Evolutionary conservation across 257 asterid genomes (phyloP).

Genomic region (Rhazya stricta): DNA sequence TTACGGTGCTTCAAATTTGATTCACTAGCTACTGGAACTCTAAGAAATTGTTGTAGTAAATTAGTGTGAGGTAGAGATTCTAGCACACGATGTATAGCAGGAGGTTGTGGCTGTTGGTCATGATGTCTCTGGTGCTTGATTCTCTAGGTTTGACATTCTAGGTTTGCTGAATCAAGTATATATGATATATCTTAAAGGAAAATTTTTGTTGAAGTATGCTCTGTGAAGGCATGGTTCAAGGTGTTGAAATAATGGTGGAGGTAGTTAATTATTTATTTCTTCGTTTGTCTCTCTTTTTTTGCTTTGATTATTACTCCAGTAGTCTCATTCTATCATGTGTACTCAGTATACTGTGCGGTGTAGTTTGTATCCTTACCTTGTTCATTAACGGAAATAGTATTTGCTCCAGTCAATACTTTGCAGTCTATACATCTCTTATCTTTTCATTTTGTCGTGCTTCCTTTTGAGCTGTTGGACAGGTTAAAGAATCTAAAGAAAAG

Average conservation of each 20-base stretch:
- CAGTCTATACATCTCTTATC: not conserved
- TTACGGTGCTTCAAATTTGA: not conserved
- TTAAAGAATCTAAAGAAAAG: constrained; percentile 87
- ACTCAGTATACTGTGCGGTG: not conserved
- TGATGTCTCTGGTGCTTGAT: not conserved
- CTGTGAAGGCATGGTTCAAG: not conserved
- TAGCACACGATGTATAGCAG: not conserved
- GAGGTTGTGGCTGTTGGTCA: not conserved
- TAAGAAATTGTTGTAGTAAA: not conserved
- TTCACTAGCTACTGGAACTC: not conserved
- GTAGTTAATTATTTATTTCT: not conserved
- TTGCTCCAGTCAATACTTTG: not conserved
- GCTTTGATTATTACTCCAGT: not conserved
- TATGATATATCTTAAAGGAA: not conserved
- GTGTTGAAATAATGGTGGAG: constrained; percentile 1
- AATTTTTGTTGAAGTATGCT: not conserved
- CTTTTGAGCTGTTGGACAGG: constrained; percentile 35
- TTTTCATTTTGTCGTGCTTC: not conserved
- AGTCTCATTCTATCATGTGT: not conserved
- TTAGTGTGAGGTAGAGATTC: not conserved
- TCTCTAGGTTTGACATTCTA: not conserved
- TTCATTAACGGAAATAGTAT: not conserved
- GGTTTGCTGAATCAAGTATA: not conserved
- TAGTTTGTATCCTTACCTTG: not conserved
- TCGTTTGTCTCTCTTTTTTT: not conserved